These are phyloP conservation scores for Aphanomyces cochlioides DNA, from an alignment of 352 stramenopile species.

Conservation along the genomic window DNA sequence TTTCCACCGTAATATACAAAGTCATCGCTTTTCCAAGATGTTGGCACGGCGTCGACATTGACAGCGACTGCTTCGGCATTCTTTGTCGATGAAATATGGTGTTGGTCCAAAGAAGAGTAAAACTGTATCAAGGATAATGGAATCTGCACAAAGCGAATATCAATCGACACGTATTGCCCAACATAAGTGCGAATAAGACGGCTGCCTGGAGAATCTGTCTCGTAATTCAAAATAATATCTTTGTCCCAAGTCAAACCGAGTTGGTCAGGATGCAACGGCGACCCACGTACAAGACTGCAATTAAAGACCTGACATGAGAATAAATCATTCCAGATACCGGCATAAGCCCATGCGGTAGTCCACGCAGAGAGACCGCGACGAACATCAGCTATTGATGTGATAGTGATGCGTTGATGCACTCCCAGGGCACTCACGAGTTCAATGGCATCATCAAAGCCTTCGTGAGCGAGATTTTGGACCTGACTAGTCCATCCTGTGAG, in stretches of 20 bases:
- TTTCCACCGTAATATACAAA: slow-evolving; percentile 19
- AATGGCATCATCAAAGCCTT: slow-evolving; percentile 4
- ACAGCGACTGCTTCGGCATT: not conserved
- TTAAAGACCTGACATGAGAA: not conserved
- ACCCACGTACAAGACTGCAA: slow-evolving; percentile 21
- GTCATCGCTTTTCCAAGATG: not conserved
- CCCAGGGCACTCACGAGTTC: slow-evolving; percentile 16
- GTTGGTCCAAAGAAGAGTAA: not conserved
- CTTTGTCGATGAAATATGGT: not conserved
- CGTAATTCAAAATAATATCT: not conserved
- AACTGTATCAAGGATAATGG: not conserved
- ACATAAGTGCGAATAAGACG: not conserved
- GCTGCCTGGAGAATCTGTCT: not conserved
- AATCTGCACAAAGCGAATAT: not conserved
- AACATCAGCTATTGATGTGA: not conserved
- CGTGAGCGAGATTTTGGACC: slow-evolving; percentile 8
- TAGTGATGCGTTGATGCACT: slow-evolving; percentile 1
- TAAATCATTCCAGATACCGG: slow-evolving; percentile 20
- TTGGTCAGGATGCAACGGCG: slow-evolving; percentile 1
- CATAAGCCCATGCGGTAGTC: not conserved
- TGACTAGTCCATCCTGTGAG: not conserved
- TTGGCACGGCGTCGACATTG: not conserved
- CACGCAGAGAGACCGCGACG: slow-evolving; percentile 1
- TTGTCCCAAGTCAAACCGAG: slow-evolving; percentile 13
- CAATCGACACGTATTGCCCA: not conserved